Evolutionary conservation across 495 filamentous ascomycete genomes (phyloP).

Genomic region (Talaromyces wortmannii): DNA sequence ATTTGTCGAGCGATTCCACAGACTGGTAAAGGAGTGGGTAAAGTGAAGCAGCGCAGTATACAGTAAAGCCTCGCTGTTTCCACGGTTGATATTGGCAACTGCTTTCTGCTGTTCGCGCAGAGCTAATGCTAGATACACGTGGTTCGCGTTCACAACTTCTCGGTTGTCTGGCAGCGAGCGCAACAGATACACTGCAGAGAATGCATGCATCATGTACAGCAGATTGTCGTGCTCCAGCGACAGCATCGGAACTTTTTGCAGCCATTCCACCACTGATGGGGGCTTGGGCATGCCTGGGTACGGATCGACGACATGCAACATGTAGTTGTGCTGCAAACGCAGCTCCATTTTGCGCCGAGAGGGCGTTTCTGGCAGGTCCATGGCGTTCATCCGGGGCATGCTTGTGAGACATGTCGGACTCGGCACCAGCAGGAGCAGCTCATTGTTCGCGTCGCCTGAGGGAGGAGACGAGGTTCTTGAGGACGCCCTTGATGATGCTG

Average conservation of each 20-base stretch:
- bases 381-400: not conserved
- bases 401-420: conserved; percentile 3
- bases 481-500: not conserved
- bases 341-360: conserved; percentile 11
- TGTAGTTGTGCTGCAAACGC: conserved; percentile 17
- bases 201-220: conserved; percentile 15
- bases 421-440: not conserved
- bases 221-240: conserved; percentile 18
- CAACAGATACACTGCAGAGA: conserved; percentile 12
- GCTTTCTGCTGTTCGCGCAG: not conserved
- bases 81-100: not conserved
- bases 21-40: not conserved
- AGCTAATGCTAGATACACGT: not conserved
- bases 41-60: not conserved
- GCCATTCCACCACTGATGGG: conserved; percentile 7
- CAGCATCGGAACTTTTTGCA: conserved; percentile 15
- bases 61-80: not conserved
- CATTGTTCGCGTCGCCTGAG: not conserved
- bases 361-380: conserved; percentile 3
- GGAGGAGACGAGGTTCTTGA: not conserved
- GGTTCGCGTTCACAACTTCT: not conserved
- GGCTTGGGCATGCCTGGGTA: conserved; percentile 7
- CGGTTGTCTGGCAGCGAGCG: not conserved
- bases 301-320: conserved; percentile 10
- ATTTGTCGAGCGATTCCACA: not conserved